phyloP scores from a whole-genome alignment of 495 filamentous ascomycete genomes.

The Aspergillus leporis region DNA sequence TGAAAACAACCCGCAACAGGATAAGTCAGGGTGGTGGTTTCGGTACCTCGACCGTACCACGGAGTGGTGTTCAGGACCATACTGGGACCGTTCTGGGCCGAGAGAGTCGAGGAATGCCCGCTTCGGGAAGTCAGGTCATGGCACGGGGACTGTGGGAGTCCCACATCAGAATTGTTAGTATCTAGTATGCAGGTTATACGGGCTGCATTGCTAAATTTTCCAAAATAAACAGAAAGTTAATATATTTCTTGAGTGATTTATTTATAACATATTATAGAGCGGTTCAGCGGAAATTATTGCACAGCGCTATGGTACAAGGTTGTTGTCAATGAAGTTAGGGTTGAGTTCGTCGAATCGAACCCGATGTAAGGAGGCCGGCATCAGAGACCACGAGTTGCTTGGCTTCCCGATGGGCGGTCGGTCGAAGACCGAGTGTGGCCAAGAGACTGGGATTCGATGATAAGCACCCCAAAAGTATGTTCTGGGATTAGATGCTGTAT shows the following conservation, averaged over 20 bases:
- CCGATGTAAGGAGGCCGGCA: conserved; percentile 9
- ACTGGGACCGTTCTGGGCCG: conserved; percentile 17
- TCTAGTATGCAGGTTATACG: neutral
- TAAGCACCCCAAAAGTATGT: neutral
- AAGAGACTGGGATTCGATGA: neutral
- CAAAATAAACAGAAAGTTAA: too few relatives aligned
- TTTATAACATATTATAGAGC: neutral
- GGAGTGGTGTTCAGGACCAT: neutral
- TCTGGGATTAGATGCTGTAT: neutral
- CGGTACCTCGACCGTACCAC: conserved; percentile 6
- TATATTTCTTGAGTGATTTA: neutral
- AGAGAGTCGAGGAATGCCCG: conserved; percentile 19
- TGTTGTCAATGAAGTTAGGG: conserved; percentile 2
- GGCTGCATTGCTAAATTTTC: neutral
- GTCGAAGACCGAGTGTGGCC: neutral
- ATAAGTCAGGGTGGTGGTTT: conserved; percentile 1
- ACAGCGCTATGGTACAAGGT: neutral
- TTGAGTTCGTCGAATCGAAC: neutral
- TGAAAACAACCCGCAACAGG: conserved; percentile 1
- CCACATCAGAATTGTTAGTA: conserved; percentile 3
- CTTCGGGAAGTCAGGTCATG: conserved; percentile 20
- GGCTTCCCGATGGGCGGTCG: conserved; percentile 9
- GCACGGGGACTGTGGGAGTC: conserved; percentile 6
- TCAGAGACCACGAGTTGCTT: conserved; percentile 1
- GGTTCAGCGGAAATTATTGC: neutral